phyloP scores from a whole-genome alignment of 371 early-diverging fungal species.

The Massospora cicadina region DNA sequence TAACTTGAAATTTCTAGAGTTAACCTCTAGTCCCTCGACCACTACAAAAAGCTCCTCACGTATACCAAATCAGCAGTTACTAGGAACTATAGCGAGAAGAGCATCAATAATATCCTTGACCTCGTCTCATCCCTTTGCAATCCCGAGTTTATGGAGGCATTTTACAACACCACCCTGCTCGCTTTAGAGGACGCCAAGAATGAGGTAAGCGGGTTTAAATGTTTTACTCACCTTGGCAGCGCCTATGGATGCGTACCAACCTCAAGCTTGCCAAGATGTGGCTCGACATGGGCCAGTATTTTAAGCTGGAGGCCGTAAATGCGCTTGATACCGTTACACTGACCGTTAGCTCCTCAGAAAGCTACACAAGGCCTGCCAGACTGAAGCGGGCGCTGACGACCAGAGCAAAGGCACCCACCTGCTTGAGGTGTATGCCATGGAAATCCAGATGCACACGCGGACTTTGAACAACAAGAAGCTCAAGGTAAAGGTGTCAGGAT shows the following conservation, averaged over 20 bases:
- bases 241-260: conserved; percentile 80
- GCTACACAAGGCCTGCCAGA: conserved; percentile 54
- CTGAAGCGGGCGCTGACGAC: conserved; percentile 67
- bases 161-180: conserved; percentile 61
- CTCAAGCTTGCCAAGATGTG: conserved; percentile 77
- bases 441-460: conserved; percentile 85
- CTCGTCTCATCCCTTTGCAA: conserved; percentile 54
- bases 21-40: conserved; percentile 38
- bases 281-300: conserved; percentile 69
- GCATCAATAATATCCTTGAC: conserved; percentile 87
- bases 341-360: conserved; percentile 41
- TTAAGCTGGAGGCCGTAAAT: conserved; percentile 35
- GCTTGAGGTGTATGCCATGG: conserved; percentile 75
- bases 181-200: conserved; percentile 60
- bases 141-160: conserved; percentile 59
- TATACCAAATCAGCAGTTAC: conserved; percentile 69
- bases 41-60: conserved; percentile 59
- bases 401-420: conserved; percentile 80
- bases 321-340: background rate
- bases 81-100: conserved; percentile 86
- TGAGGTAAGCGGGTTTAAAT: conserved; percentile 47
- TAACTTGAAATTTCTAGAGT: background rate
- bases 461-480: conserved; percentile 73
- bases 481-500: too few relatives aligned
- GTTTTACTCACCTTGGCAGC: conserved; percentile 19